Conservation (phyloP, 768 basidiomycete species). For the Russula sp. region DNA sequence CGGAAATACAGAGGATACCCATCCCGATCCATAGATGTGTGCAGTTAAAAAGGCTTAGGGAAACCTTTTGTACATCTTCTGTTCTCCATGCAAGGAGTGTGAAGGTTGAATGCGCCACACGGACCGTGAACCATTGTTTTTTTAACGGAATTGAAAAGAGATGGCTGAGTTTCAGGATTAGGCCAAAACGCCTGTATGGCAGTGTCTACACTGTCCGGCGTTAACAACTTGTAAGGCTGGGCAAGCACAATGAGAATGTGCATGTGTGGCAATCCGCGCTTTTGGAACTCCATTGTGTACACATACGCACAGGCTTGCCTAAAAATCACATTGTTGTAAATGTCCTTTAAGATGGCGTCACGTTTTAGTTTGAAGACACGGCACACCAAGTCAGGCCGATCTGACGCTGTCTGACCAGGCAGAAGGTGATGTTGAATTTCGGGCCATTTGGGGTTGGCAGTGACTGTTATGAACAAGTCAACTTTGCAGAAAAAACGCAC, state of each 20-base stretch:
- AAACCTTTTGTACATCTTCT: not conserved
- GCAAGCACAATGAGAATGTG: constrained; percentile 32
- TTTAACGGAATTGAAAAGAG: not conserved
- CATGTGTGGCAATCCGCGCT: constrained; percentile 47
- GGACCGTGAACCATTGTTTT: not conserved
- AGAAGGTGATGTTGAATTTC: not conserved
- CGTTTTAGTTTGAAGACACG: constrained; percentile 43
- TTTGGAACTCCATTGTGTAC: constrained; percentile 34
- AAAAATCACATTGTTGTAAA: constrained; percentile 38
- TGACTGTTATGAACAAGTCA: constrained; percentile 33
- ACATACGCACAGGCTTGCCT: constrained; percentile 26
- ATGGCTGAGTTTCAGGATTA: not conserved
- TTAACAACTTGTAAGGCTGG: not conserved
- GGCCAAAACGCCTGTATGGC: not conserved
- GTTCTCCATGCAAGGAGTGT: not conserved
- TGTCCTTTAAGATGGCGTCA: too few relatives aligned
- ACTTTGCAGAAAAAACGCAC: constrained; percentile 30
- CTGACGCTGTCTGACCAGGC: constrained; percentile 29
- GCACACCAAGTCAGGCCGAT: constrained; percentile 42
- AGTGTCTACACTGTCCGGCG: not conserved
- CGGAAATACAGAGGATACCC: not conserved
- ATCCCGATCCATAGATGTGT: not conserved
- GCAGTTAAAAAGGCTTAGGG: not conserved
- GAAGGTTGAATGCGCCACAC: not conserved
- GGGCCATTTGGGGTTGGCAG: not conserved